Base-by-base conservation (phyloP, 2,329 filamentous ascomycete species). In the Mycocentrospora acerina region DNA sequence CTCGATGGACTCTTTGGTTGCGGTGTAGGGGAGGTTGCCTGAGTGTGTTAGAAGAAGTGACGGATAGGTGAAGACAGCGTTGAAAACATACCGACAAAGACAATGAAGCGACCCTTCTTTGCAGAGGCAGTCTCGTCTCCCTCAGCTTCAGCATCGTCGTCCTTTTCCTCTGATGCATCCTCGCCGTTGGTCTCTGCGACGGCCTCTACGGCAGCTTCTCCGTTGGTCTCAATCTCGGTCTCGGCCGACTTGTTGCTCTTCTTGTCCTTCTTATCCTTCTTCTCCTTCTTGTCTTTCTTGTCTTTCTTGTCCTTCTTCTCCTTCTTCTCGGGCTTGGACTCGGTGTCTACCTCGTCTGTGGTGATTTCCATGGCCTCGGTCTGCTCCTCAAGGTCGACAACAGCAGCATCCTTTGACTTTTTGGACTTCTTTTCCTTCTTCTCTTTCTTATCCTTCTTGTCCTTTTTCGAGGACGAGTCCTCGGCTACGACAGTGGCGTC, bases 11-110 rank as follows among this genome's bases (percentile, higher is more conserved):
- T 79, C 79, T 35, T 78, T 76, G 4, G 85, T 95, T 27, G 89
- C 87, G 45, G 78, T 83, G 78, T 82, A 96, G 33, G 91, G 91
- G 5, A 97, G 84, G 71, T 96, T 96, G 65, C 91, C 88, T 79
- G 57, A 51, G 24, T 48, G 44, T n/a, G 43, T 47, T 38, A 38
- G 30, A 25, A 37, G 29, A 13, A 28, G 30, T 42, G 12, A 15
- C 7, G 15, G 19, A 3, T 4, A 15, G 19, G 19, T 5, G 2
- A 9, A 5, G 3, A 8, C 5, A 2, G n/a, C n/a, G n/a, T n/a
- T 12, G 9, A 17, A 19, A 3, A 53, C 71, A 15, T 70, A 81
- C 81, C 85, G 49, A 91, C 82, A 69, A 93, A 93, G 57, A 85
- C 80, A 44, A 90, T 88, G 72, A 88, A 89, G 44, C 85, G 78